These are phyloP conservation scores for Thielaviopsis populi DNA, from an alignment of 2,329 filamentous ascomycete species.

Conservation along the genomic window DNA sequence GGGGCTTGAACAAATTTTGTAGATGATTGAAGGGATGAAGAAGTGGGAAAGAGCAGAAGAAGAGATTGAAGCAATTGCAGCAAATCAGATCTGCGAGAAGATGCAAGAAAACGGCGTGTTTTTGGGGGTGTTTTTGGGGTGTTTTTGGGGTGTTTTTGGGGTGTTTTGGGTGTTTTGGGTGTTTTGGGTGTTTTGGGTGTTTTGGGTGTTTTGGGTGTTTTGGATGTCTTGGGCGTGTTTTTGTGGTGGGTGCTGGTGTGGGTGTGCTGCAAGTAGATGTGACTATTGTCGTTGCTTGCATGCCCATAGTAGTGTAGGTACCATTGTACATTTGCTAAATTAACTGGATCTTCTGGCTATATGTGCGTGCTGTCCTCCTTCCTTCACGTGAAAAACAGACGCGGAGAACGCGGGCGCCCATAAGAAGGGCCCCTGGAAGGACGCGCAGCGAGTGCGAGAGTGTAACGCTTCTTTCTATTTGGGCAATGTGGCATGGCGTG, in stretches of 20 bases:
- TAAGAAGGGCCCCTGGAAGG: slow-evolving; percentile 9
- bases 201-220: neutral
- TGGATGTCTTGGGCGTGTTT: neutral
- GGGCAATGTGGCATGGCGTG: neutral
- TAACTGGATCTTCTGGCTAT: neutral
- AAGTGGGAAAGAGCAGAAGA: slow-evolving; percentile 1
- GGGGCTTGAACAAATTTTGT: neutral
- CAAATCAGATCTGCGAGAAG: neutral
- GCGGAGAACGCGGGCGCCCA: slow-evolving; percentile 19
- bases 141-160: too few relatives aligned
- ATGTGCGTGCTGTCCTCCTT: neutral
- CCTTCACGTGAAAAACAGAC: slow-evolving; percentile 18
- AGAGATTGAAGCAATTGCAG: neutral
- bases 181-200: neutral
- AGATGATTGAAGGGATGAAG: slow-evolving; percentile 6
- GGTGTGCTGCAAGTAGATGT: too few relatives aligned
- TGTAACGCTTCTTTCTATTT: neutral
- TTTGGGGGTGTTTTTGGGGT: neutral
- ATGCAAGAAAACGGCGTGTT: neutral
- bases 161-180: neutral
- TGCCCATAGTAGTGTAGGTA: too few relatives aligned
- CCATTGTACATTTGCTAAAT: neutral
- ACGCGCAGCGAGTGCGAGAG: slow-evolving; percentile 11
- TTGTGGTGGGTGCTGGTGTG: neutral
- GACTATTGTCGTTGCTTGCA: too few relatives aligned